A percentile compares a stretch with the other conserved stretches of the same genome.
These are phyloP conservation scores for Aspergillus piperis DNA, from an alignment of 2,329 filamentous ascomycete genomes.

Conservation along the genomic window DNA sequence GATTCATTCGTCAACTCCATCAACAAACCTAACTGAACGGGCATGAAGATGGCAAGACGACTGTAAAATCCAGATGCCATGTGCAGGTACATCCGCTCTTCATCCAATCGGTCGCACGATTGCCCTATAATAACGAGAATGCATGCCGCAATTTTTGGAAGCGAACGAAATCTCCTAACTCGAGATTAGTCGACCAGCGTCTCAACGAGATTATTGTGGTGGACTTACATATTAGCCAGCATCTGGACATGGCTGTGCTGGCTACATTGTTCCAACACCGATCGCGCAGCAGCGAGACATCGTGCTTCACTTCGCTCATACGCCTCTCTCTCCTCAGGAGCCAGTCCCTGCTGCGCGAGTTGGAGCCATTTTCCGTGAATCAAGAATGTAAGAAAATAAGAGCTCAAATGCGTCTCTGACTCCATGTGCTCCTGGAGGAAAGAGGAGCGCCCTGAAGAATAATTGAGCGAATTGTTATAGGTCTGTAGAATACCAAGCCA, in stretches of 20 bases:
- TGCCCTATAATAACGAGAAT: not conserved
- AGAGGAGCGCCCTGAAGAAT: not conserved
- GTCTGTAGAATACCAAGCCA: not conserved
- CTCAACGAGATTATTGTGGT: no score
- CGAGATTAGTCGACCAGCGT: no score
- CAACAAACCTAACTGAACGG: not conserved
- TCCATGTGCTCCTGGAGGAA: not conserved
- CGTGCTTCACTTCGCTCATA: not conserved
- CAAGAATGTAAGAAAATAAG: not conserved
- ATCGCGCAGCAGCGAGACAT: not conserved
- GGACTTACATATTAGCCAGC: not conserved
- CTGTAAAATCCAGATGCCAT: not conserved
- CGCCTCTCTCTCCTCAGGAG: not conserved
- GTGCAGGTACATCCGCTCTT: not conserved
- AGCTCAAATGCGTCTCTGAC: not conserved
- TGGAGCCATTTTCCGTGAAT: constrained; percentile 1
- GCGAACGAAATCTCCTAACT: not conserved
- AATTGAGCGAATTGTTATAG: not conserved
- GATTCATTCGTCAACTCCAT: not conserved
- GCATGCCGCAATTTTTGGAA: not conserved
- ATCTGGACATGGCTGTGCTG: not conserved
- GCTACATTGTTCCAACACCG: not conserved
- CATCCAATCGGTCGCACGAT: not conserved
- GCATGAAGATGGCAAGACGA: not conserved
- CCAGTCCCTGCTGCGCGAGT: not conserved